These are phyloP conservation scores for Cladosporium sphaerospermum DNA, from an alignment of 2,329 filamentous ascomycete species.

Conservation along the genomic window DNA sequence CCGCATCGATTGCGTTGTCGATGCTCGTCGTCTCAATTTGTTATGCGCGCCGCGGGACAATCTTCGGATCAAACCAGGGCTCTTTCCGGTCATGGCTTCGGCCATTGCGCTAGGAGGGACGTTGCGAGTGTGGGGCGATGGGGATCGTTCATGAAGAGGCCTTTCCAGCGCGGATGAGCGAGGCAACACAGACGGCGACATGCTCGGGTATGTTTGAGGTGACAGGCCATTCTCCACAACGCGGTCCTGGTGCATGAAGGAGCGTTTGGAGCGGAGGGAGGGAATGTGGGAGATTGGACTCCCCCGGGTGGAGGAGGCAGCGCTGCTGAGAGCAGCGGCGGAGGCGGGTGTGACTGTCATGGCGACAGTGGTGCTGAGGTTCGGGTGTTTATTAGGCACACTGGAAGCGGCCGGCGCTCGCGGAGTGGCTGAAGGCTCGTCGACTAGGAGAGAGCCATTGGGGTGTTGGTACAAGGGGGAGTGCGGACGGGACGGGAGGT, in stretches of 20 bases:
- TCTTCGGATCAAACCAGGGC: slow-evolving; percentile 67
- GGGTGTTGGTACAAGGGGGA: slow-evolving; percentile 7
- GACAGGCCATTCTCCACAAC: slow-evolving; percentile 20
- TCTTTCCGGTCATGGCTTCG: slow-evolving; percentile 54
- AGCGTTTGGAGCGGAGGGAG: slow-evolving; percentile 16
- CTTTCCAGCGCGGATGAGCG: slow-evolving; percentile 22
- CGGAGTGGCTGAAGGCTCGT: slow-evolving; percentile 5
- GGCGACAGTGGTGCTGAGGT: slow-evolving; percentile 1
- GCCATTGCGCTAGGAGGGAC: slow-evolving; percentile 53
- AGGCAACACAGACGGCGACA: slow-evolving; percentile 19
- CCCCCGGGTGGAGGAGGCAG: slow-evolving; percentile 30
- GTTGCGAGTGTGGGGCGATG: slow-evolving; percentile 43
- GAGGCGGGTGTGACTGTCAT: slow-evolving; percentile 23
- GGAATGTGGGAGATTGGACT: slow-evolving; percentile 33
- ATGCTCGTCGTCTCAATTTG: slow-evolving; percentile 67
- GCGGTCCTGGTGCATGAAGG: slow-evolving; percentile 16
- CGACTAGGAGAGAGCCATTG: slow-evolving; percentile 7
- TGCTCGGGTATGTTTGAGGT: slow-evolving; percentile 17
- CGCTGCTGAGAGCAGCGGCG: slow-evolving; percentile 26
- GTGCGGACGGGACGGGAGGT: slow-evolving; percentile 5
- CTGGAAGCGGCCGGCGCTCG: slow-evolving; percentile 11
- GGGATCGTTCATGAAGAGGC: slow-evolving; percentile 42
- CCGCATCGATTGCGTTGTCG: slow-evolving; percentile 63
- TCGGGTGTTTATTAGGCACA: slow-evolving; percentile 7
- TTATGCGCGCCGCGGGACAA: slow-evolving; percentile 74